These are phyloP conservation scores for Plasmodium yoelii DNA, from an alignment of 169 alveolate species.

Conservation along the genomic window DNA sequence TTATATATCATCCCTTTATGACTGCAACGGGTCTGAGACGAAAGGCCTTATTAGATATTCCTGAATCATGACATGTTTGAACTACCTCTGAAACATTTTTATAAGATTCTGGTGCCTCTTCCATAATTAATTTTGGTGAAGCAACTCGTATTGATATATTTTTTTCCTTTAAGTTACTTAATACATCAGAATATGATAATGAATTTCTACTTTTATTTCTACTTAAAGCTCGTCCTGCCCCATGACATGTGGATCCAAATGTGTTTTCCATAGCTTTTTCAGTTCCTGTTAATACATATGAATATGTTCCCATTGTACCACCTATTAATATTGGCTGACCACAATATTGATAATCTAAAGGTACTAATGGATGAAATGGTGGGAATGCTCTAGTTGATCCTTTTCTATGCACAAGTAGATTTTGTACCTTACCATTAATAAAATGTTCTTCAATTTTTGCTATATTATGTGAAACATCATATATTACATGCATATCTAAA, in stretches of 20 bases:
- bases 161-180: constrained; percentile 81
- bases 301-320: constrained; percentile 93
- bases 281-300: constrained; percentile 91
- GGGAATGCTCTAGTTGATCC: constrained; percentile 93
- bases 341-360: constrained; percentile 87
- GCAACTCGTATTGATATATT: constrained; percentile 90
- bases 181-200: constrained; percentile 84
- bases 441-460: constrained; percentile 90
- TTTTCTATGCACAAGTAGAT: constrained; percentile 90
- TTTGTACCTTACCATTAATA: constrained; percentile 85
- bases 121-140: constrained; percentile 91
- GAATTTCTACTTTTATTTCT: constrained; percentile 87
- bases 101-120: constrained; percentile 94
- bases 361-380: constrained; percentile 92
- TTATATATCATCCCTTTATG: constrained; percentile 86
- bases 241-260: constrained; percentile 92
- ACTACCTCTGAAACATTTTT: constrained; percentile 91
- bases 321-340: constrained; percentile 94
- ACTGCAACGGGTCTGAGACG: constrained; percentile 92
- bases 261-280: constrained; percentile 89
- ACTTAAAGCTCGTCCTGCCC: constrained; percentile 91
- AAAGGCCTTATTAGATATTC: constrained; percentile 89
- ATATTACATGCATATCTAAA: constrained; percentile 93
- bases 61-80: constrained; percentile 91
- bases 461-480: constrained; percentile 92